These are phyloP conservation scores for Nadsonia commutata DNA, from an alignment of 1,139 yeast genomes.

Conservation along the genomic window DNA sequence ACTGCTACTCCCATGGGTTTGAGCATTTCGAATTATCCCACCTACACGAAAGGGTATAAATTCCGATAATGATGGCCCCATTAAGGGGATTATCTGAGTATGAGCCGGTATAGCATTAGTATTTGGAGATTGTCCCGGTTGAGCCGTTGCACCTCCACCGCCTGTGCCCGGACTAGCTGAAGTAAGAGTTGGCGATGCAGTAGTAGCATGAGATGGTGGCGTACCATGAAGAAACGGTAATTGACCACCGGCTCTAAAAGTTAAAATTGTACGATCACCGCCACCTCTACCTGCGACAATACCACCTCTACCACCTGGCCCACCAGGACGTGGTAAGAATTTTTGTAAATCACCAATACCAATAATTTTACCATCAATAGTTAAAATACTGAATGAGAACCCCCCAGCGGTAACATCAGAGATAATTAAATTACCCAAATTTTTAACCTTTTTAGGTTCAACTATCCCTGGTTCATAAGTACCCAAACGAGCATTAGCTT, in stretches of 20 bases:
- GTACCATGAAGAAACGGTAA: too few relatives aligned
- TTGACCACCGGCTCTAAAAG: too few relatives aligned
- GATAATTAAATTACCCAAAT: constrained; percentile 27
- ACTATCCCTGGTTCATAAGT: constrained; percentile 8
- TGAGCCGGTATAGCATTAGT: background rate
- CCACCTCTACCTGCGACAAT: background rate
- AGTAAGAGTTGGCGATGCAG: too few relatives aligned
- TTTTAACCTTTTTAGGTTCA: constrained; percentile 15
- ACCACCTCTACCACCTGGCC: background rate
- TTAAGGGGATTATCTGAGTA: background rate
- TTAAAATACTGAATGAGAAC: constrained; percentile 44
- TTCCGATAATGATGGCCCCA: background rate
- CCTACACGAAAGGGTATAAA: background rate
- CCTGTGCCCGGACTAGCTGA: too few relatives aligned
- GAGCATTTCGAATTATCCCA: background rate
- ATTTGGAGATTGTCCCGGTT: too few relatives aligned
- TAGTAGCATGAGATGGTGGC: too few relatives aligned
- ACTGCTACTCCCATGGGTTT: background rate
- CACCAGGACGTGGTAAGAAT: constrained; percentile 2
- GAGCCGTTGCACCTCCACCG: too few relatives aligned
- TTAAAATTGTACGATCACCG: too few relatives aligned
- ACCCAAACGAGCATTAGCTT: constrained; percentile 3
- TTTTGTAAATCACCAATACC: constrained; percentile 13
- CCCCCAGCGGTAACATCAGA: constrained; percentile 55
- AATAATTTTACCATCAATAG: constrained; percentile 14